Evolutionary conservation across 805 yeast genomes (phyloP), one percentile per base, ranked within the genome.

Genomic region (Zygosaccharomyces lentus): DNA sequence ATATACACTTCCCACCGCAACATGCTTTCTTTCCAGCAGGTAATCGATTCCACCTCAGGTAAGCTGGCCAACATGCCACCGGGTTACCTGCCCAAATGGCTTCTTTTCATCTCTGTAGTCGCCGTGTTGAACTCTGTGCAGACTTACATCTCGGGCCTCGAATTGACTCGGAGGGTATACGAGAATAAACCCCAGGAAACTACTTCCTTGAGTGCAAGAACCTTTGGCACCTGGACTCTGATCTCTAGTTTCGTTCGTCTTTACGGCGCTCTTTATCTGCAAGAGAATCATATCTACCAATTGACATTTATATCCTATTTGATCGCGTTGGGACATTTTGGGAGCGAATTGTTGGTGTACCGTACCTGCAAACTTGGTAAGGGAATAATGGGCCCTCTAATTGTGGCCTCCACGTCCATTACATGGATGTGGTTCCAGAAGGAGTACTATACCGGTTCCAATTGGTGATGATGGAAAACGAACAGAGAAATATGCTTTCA

Each of bases 191-290:
- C 90, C 12, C 53, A 61, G 6, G 77, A 84, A 62, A 84, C 82
- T 21, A 78, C 81, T 1, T 65, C 70, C 10, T 72, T 93, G 54
- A 81, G 93, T 56, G 96, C 96, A n/a, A 78, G 99, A 58, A 91
- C 99, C 0, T 93, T 93, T 65, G 99, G 99, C 27, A 93, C 99
- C 0, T 93, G 99, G 99, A 93, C 99, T 0, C 72, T 90, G 32
- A 75, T 90, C 56, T 82, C 96, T 2, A 78, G 96, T 1, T 73
- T 91, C 25, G 82, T 93, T 39, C 80, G 99, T 62, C 75, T 82
- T 53, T 88, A 86, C 64, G 96, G 95, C 46, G 95, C 98, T 10
- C 85, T 84, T 67, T 72, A 85, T 61, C 71, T 86, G 47, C 71
- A 72, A 45, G 81, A 82, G 55, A 79, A 80, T 19, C 84, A 82